These are phyloP conservation scores for Austroboletus novae-zelandiae DNA, from an alignment of 1,284 basidiomycete species.

Conservation along the genomic window DNA sequence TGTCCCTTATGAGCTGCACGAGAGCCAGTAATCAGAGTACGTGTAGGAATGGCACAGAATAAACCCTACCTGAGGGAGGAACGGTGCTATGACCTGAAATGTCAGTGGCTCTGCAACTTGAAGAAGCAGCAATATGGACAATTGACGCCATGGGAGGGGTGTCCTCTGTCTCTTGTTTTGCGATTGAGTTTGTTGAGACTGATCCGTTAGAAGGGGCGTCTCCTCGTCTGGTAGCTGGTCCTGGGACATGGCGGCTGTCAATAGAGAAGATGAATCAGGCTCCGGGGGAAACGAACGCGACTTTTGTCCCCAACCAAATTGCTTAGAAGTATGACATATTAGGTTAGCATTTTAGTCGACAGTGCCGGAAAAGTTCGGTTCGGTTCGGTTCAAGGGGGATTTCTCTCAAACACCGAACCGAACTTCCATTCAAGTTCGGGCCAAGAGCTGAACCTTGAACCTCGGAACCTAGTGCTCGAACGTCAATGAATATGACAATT, in stretches of 20 bases:
- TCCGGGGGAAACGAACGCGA: too few relatives aligned
- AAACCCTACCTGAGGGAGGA: slow-evolving; percentile 55
- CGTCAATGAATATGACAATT: too few relatives aligned
- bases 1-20: slow-evolving; percentile 44
- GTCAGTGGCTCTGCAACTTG: slow-evolving; percentile 66
- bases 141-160: slow-evolving; percentile 67
- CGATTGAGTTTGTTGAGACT: neutral
- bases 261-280: too few relatives aligned
- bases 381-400: too few relatives aligned
- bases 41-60: neutral
- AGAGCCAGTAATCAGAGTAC: neutral
- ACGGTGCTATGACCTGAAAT: slow-evolving; percentile 73
- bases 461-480: too few relatives aligned
- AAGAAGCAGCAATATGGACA: slow-evolving; percentile 61
- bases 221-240: neutral
- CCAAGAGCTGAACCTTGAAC: too few relatives aligned
- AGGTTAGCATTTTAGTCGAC: too few relatives aligned
- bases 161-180: slow-evolving; percentile 33
- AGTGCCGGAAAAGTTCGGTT: too few relatives aligned
- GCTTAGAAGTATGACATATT: too few relatives aligned
- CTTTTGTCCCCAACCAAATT: too few relatives aligned
- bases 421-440: too few relatives aligned
- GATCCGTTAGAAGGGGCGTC: neutral
- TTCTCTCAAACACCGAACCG: too few relatives aligned
- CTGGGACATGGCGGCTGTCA: neutral